Evolutionary conservation across 345 rosid genomes (phyloP).

Genomic region (Mercurialis annua): DNA sequence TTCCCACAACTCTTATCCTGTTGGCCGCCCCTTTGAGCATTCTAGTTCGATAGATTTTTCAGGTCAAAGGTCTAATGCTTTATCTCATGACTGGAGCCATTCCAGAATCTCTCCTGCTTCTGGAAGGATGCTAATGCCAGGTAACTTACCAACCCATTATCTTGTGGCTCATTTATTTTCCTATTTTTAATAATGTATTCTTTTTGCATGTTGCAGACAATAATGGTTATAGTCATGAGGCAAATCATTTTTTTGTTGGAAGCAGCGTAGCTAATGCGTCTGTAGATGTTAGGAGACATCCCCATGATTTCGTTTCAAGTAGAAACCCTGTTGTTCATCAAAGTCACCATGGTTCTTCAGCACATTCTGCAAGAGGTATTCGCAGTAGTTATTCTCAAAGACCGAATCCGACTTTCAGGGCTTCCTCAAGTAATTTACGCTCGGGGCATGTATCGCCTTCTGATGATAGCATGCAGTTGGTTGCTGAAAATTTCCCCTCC

Average conservation of each 20-base stretch:
- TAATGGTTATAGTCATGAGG: conserved; percentile 49
- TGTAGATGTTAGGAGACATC: conserved; percentile 42
- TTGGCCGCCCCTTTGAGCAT: conserved; percentile 43
- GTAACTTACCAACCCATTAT: conserved; percentile 23
- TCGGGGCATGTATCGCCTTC: conserved; percentile 48
- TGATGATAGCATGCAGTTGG: conserved; percentile 52
- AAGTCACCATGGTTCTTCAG: conserved; percentile 42
- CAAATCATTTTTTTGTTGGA: conserved; percentile 38
- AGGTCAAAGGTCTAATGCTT: conserved; percentile 42
- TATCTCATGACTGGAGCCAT: conserved; percentile 57
- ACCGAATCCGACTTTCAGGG: conserved; percentile 55
- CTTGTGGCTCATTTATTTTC: neutral
- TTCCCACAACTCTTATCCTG: conserved; percentile 36
- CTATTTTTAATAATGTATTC: conserved; percentile 4
- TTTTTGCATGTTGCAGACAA: conserved; percentile 45
- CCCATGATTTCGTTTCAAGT: conserved; percentile 44
- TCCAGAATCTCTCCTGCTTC: conserved; percentile 41
- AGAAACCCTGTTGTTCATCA: conserved; percentile 50
- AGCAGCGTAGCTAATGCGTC: conserved; percentile 39
- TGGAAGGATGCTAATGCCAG: conserved; percentile 49
- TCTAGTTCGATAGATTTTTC: conserved; percentile 39
- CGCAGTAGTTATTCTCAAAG: conserved; percentile 56
- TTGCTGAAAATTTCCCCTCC: conserved; percentile 53
- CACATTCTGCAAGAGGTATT: conserved; percentile 47
- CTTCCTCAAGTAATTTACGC: conserved; percentile 50